These are phyloP conservation scores for Lasiosphaeris hirsuta DNA, from an alignment of 495 filamentous ascomycete genomes.

Conservation along the genomic window DNA sequence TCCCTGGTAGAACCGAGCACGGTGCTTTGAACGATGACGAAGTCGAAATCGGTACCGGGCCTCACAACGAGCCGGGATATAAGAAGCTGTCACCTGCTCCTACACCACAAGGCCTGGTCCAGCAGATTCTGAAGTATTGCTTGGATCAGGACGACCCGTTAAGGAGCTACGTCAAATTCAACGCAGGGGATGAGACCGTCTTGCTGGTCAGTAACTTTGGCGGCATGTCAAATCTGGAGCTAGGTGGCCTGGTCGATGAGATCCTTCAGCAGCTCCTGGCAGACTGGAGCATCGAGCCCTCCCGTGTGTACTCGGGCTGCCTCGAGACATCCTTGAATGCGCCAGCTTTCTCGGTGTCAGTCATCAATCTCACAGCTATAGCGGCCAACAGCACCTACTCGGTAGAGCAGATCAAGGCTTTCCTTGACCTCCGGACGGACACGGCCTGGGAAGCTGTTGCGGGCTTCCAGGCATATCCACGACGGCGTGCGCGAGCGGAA, in stretches of 20 bases:
- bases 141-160: constrained; percentile 55
- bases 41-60: constrained; percentile 57
- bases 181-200: constrained; percentile 50
- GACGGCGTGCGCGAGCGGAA: constrained; percentile 35
- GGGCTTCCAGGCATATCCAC: constrained; percentile 29
- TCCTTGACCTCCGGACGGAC: constrained; percentile 53
- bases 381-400: constrained; percentile 41
- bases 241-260: constrained; percentile 55
- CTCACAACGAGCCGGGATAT: constrained; percentile 62
- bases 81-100: constrained; percentile 54
- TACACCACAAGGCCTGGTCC: constrained; percentile 50
- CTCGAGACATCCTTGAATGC: constrained; percentile 62
- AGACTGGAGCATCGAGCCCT: constrained; percentile 42
- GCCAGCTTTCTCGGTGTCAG: constrained; percentile 58
- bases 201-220: constrained; percentile 62
- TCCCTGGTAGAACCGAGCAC: constrained; percentile 56
- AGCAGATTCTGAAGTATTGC: constrained; percentile 50
- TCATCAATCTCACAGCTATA: constrained; percentile 53
- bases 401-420: constrained; percentile 47
- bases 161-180: constrained; percentile 57
- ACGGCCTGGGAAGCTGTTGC: constrained; percentile 50
- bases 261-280: constrained; percentile 46
- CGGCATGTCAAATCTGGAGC: constrained; percentile 58
- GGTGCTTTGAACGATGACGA: constrained; percentile 45
- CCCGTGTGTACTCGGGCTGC: constrained; percentile 42